A percentile compares a stretch with the other conserved stretches of the same genome.
These are phyloP conservation scores for Vanderwaltozyma yarrowii DNA, from an alignment of 805 yeast species.

Conservation along the genomic window DNA sequence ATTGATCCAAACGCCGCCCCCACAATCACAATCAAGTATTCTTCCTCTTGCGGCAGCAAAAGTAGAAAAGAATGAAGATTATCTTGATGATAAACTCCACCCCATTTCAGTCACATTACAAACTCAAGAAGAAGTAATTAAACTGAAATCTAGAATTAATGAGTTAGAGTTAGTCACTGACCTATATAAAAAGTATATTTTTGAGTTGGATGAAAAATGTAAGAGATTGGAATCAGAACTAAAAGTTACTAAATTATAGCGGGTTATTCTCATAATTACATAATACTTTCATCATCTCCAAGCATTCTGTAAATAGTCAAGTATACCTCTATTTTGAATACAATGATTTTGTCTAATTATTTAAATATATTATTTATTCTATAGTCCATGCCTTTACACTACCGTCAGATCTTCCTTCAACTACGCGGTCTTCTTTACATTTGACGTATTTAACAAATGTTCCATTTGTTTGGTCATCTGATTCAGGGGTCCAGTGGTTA, in stretches of 20 bases:
- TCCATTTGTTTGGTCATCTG: slow-evolving; percentile 28
- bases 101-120: slow-evolving; percentile 7
- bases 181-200: slow-evolving; percentile 69
- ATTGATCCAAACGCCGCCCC: background rate
- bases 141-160: slow-evolving; percentile 63
- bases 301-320: background rate
- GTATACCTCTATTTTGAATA: too few relatives aligned
- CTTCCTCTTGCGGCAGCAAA: background rate
- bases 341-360: too few relatives aligned
- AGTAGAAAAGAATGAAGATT: background rate
- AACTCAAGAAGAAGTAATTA: slow-evolving; percentile 29
- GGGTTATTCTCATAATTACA: background rate
- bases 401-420: slow-evolving; percentile 56
- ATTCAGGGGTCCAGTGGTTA: slow-evolving; percentile 40
- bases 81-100: too few relatives aligned
- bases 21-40: background rate
- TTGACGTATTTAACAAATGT: slow-evolving; percentile 5
- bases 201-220: slow-evolving; percentile 54
- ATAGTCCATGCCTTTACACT: slow-evolving; percentile 53
- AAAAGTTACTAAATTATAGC: background rate
- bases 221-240: slow-evolving; percentile 10
- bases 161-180: slow-evolving; percentile 90
- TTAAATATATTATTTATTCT: too few relatives aligned
- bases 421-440: slow-evolving; percentile 53
- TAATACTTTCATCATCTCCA: background rate